Percentiles rank a stretch among this genome's conserved stretches.
Evolutionary conservation across 176 grass and related monocot species (phyloP).

Genomic region (Raddia distichophylla): DNA sequence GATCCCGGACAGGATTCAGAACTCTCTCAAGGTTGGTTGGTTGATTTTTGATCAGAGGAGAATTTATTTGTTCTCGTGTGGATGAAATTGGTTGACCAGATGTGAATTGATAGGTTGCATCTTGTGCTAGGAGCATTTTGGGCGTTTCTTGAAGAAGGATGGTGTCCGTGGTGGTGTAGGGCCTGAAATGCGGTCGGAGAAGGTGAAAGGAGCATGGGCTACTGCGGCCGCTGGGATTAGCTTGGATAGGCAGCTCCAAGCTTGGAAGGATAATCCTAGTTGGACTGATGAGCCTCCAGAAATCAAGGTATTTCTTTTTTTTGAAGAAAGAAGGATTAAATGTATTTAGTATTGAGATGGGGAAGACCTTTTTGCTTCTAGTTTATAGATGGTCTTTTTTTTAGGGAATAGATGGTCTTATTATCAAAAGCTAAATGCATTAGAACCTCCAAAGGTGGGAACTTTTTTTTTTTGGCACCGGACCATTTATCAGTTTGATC

Average conservation of each 20-base stretch:
- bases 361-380: background rate
- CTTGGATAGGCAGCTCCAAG: slow-evolving; percentile 76
- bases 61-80: background rate
- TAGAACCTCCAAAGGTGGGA: background rate
- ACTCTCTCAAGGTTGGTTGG: slow-evolving; percentile 54
- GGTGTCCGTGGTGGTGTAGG: slow-evolving; percentile 1
- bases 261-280: slow-evolving; percentile 68
- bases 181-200: slow-evolving; percentile 25
- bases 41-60: slow-evolving; percentile 6
- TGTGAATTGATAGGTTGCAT: slow-evolving; percentile 26
- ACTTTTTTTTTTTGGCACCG: background rate
- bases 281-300: slow-evolving; percentile 69
- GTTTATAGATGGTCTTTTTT: no score
- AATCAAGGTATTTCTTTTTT: slow-evolving; percentile 57
- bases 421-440: background rate
- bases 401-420: background rate
- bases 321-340: no score
- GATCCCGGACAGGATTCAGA: slow-evolving; percentile 66
- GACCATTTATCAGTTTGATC: background rate
- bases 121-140: slow-evolving; percentile 55
- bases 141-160: slow-evolving; percentile 48
- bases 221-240: slow-evolving; percentile 44
- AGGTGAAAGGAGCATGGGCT: slow-evolving; percentile 24
- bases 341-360: slow-evolving; percentile 10
- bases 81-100: background rate